Evolutionary conservation across 495 filamentous ascomycete genomes (phyloP), one percentile per base, ranked within the genome.

Genomic region (Rostrohypoxylon terebratum): DNA sequence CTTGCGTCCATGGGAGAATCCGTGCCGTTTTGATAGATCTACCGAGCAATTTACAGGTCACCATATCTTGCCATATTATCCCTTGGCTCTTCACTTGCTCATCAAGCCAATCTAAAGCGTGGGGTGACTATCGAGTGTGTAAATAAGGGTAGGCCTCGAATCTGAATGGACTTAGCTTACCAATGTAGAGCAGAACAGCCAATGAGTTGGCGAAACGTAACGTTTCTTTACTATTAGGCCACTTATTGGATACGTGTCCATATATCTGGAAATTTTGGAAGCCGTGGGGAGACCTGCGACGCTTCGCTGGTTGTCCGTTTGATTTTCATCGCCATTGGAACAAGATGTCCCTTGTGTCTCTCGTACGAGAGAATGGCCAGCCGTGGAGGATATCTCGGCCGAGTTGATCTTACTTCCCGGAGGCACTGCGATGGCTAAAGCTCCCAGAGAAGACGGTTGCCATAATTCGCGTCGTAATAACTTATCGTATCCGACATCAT

Each of bases 21-120:
- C 83, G 77, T 8, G 69, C 76, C 0, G 78, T 44, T 72, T 84
- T 86, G 59, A 88, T 86, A 1, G 79, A 65, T 64, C 79, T 80
- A 25, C 78, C 81, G 5, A 88, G 65, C 7, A 71, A 65, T 53
- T 88, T 87, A 71, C 85, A 87, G 63, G 69, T 50, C 58, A 72
- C 50, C 25, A 66, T 11, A 61, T 68, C 68, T 74, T 79, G 20
- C 68, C 70, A 44, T 33, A 63, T 74, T 59, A 42, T 10, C 55
- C 76, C 61, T 73, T 69, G 55, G 8, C 21, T 21, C 70, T 73
- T 59, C 62, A 78, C 42, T 68, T 73, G 44, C 66, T 66, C 14
- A 62, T 66, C 25, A 68, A 61, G 42, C 50, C 57, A 34, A 51
- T 66, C 44, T 72, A 64, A 45, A 25, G 71, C 45, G 38, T 71